These are phyloP conservation scores for Picea glauca DNA, from an alignment of 75 land plant species.

Conservation along the genomic window DNA sequence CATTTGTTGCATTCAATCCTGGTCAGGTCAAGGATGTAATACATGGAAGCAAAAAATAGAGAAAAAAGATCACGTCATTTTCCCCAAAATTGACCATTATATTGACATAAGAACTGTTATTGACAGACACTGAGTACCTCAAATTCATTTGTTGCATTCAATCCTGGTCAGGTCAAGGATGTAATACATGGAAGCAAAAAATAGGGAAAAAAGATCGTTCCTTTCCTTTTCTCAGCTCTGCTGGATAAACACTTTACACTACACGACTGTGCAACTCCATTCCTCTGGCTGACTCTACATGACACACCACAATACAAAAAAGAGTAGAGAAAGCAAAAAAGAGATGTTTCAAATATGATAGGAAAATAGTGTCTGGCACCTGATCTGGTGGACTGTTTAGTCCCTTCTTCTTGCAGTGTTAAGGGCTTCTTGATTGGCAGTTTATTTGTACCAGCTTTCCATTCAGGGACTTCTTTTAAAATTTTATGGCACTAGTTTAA, in stretches of 20 bases:
- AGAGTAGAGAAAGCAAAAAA: too few relatives aligned
- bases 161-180: neutral
- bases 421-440: too few relatives aligned
- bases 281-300: too few relatives aligned
- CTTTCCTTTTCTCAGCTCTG: neutral
- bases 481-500: too few relatives aligned
- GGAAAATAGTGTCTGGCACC: too few relatives aligned
- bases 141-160: neutral
- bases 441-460: too few relatives aligned
- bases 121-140: neutral
- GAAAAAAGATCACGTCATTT: neutral
- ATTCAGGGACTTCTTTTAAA: too few relatives aligned
- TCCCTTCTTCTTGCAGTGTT: too few relatives aligned
- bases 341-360: too few relatives aligned
- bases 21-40: neutral
- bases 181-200: neutral
- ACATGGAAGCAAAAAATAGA: neutral
- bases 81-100: neutral
- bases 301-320: too few relatives aligned
- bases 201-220: neutral
- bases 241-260: neutral
- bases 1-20: neutral
- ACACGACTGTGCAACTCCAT: too few relatives aligned
- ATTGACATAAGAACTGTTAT: neutral
- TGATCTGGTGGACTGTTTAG: too few relatives aligned